Conservation (phyloP, 345 rosid genomes). For the Anacardium occidentale region DNA sequence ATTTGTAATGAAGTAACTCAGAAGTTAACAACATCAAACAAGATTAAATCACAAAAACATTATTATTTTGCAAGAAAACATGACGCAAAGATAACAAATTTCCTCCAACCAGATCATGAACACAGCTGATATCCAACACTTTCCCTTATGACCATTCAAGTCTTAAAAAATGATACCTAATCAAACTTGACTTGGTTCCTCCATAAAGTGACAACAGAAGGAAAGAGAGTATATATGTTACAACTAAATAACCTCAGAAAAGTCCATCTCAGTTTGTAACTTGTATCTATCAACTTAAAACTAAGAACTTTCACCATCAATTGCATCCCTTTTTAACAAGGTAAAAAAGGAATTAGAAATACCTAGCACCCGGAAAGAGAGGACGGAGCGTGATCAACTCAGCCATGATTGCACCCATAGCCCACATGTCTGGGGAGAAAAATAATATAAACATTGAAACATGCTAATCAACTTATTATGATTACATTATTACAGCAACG, state of each 20-base stretch:
- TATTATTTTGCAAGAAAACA: background rate
- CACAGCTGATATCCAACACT: background rate
- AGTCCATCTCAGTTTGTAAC: background rate
- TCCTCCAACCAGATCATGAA: background rate
- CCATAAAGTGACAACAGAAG: background rate
- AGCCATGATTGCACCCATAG: slow-evolving; percentile 98
- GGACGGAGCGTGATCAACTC: slow-evolving; percentile 78
- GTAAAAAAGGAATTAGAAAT: background rate
- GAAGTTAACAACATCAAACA: background rate
- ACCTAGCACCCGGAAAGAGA: slow-evolving; percentile 91
- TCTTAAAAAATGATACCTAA: background rate
- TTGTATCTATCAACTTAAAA: background rate
- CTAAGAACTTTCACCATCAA: slow-evolving; percentile 2
- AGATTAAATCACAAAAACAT: background rate
- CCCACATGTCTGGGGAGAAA: slow-evolving; percentile 79
- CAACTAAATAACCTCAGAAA: background rate
- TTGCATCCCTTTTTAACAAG: background rate
- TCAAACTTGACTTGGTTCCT: background rate
- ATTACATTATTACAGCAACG: background rate
- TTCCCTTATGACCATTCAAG: background rate
- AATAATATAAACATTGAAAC: slow-evolving; percentile 4
- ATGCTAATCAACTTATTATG: background rate
- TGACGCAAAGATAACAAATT: background rate
- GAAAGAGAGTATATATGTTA: background rate
- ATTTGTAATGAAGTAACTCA: background rate